Evolutionary conservation across 2,329 filamentous ascomycete species (phyloP).

Genomic region (Arthrobotrys sphaeroides): DNA sequence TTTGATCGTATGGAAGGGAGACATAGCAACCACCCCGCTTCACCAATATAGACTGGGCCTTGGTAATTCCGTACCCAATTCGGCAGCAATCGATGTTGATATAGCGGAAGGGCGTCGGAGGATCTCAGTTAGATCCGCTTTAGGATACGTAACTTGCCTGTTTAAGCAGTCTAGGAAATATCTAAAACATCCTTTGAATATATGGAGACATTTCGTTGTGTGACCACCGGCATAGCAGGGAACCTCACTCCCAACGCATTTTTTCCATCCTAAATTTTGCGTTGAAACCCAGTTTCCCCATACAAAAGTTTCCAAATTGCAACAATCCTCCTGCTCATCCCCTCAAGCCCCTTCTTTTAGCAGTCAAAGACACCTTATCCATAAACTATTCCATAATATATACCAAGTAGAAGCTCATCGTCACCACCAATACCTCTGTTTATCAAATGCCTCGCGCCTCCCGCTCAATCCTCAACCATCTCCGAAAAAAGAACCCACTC

Average conservation of each 20-base stretch:
- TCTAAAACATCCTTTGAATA: too few relatives aligned
- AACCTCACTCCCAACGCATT: not conserved
- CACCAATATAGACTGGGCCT: too few relatives aligned
- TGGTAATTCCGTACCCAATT: not conserved
- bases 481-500: not conserved
- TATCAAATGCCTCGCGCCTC: slow-evolving; percentile 33
- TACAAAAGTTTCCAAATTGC: slow-evolving; percentile 21
- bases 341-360: not conserved
- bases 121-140: not conserved
- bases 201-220: not conserved
- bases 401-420: not conserved
- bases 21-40: not conserved
- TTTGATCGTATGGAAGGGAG: not conserved
- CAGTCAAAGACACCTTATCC: too few relatives aligned
- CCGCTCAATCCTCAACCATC: not conserved
- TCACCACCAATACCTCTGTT: not conserved
- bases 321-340: slow-evolving; percentile 8
- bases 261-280: not conserved
- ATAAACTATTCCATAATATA: too few relatives aligned
- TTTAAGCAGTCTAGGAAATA: not conserved
- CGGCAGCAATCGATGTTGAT: not conserved
- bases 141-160: too few relatives aligned
- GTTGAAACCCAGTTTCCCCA: not conserved
- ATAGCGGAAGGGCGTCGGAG: not conserved
- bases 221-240: not conserved